phyloP scores from a whole-genome alignment of 2,329 filamentous ascomycete species.

The Lasiodiplodia theobromae region DNA sequence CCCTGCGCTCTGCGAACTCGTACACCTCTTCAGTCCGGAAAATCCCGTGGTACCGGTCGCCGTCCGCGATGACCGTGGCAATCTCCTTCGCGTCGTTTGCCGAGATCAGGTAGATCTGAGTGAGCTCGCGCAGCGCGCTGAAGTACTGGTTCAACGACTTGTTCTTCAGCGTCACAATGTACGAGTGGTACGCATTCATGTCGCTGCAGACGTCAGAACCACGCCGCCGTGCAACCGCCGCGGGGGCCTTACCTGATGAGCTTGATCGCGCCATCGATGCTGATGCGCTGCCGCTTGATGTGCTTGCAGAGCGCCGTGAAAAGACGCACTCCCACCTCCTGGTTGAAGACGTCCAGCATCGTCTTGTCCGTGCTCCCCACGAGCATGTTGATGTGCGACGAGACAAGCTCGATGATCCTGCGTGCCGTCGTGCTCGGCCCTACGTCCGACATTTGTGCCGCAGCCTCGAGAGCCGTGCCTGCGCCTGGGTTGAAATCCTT shows the following conservation, averaged over 20 bases:
- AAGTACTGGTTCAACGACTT: constrained; percentile 88
- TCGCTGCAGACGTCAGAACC: constrained; percentile 65
- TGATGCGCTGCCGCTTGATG: constrained; percentile 92
- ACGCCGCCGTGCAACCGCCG: neutral
- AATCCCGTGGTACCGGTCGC: constrained; percentile 86
- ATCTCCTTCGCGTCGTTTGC: constrained; percentile 89
- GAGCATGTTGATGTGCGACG: constrained; percentile 89
- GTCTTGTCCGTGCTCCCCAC: constrained; percentile 96
- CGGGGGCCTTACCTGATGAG: constrained; percentile 70
- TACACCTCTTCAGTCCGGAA: constrained; percentile 97
- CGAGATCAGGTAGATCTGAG: constrained; percentile 94
- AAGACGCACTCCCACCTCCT: constrained; percentile 91
- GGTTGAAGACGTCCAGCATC: constrained; percentile 97
- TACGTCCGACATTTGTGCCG: constrained; percentile 58
- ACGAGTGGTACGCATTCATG: constrained; percentile 92
- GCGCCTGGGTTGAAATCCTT: constrained; percentile 85
- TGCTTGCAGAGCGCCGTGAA: constrained; percentile 96
- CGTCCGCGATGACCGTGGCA: constrained; percentile 92
- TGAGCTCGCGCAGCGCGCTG: constrained; percentile 86
- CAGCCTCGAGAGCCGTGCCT: constrained; percentile 41
- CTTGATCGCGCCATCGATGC: constrained; percentile 85
- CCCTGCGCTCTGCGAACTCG: constrained; percentile 91
- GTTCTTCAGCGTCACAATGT: constrained; percentile 82
- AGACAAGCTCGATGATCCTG: constrained; percentile 83
- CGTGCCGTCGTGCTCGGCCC: constrained; percentile 81